These are phyloP conservation scores for Penicillium sp. DNA, from an alignment of 2,329 filamentous ascomycete genomes.

Conservation along the genomic window DNA sequence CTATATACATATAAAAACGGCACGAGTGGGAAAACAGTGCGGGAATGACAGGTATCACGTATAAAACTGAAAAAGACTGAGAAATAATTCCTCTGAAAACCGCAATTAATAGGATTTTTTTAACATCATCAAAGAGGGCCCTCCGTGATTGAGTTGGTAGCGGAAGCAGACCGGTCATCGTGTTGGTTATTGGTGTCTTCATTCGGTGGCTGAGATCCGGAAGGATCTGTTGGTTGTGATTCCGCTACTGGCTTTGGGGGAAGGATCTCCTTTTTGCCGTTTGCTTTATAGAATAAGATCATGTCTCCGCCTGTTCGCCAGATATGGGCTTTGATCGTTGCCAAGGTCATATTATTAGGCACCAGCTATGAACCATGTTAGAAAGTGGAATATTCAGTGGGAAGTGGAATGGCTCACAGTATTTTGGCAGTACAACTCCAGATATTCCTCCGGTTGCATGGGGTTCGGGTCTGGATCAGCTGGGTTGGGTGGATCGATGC, in stretches of 20 bases:
- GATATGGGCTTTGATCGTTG: constrained; percentile 82
- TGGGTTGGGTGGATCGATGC: constrained; percentile 69
- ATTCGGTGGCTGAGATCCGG: neutral
- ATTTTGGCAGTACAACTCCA: constrained; percentile 92
- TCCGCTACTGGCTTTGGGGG: constrained; percentile 18
- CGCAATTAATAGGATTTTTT: neutral
- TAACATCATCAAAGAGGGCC: neutral
- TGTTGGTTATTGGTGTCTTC: constrained; percentile 5
- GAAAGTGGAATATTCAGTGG: neutral
- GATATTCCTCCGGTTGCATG: constrained; percentile 81
- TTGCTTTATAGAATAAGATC: constrained; percentile 83
- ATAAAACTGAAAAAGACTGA: neutral
- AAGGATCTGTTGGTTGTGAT: neutral
- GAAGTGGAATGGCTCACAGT: constrained; percentile 56
- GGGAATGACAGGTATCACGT: neutral
- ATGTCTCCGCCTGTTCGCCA: constrained; percentile 97
- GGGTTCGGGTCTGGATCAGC: constrained; percentile 56
- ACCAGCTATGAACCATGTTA: constrained; percentile 39
- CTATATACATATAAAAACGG: neutral
- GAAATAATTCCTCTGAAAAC: too few relatives aligned
- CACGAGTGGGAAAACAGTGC: neutral
- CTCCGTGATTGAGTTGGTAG: constrained; percentile 6
- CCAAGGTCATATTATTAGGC: constrained; percentile 82
- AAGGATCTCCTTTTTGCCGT: constrained; percentile 65
- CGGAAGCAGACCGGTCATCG: neutral